Percentiles rank a stretch among this genome's conserved stretches.
phyloP scores from a whole-genome alignment of 805 yeast genomes.

The Ogataea salicorniae region DNA sequence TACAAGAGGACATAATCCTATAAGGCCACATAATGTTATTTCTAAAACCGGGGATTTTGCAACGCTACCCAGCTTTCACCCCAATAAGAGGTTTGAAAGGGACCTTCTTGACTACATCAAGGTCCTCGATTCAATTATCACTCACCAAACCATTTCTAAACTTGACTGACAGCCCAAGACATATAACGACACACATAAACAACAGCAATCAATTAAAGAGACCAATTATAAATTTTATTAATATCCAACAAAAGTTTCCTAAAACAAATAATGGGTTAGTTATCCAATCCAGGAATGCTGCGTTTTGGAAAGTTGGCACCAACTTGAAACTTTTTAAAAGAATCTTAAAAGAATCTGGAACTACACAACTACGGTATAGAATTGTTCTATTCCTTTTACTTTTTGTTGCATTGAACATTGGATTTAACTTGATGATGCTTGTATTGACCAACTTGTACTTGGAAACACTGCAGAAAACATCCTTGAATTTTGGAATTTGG shows the following conservation, averaged over 20 bases:
- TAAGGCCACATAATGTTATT: too few relatives aligned
- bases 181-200: too few relatives aligned
- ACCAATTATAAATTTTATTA: too few relatives aligned
- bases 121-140: too few relatives aligned
- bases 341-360: constrained; percentile 31
- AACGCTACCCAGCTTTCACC: too few relatives aligned
- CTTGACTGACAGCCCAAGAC: too few relatives aligned
- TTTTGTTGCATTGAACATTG: constrained; percentile 35
- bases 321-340: constrained; percentile 21
- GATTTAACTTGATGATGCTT: constrained; percentile 31
- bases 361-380: constrained; percentile 39
- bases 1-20: too few relatives aligned
- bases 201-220: too few relatives aligned
- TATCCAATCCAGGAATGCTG: constrained; percentile 17
- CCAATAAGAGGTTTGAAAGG: too few relatives aligned
- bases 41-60: too few relatives aligned
- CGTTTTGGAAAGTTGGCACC: constrained; percentile 30
- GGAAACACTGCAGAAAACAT: constrained; percentile 22
- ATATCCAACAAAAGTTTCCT: neutral
- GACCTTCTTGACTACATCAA: too few relatives aligned
- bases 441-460: constrained; percentile 28
- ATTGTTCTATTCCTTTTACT: constrained; percentile 38
- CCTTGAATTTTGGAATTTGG: constrained; percentile 26
- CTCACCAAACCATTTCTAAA: too few relatives aligned
- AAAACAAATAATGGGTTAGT: neutral